These are phyloP conservation scores for Alectoria sarmentosa DNA, from an alignment of 495 filamentous ascomycete species.

Conservation along the genomic window DNA sequence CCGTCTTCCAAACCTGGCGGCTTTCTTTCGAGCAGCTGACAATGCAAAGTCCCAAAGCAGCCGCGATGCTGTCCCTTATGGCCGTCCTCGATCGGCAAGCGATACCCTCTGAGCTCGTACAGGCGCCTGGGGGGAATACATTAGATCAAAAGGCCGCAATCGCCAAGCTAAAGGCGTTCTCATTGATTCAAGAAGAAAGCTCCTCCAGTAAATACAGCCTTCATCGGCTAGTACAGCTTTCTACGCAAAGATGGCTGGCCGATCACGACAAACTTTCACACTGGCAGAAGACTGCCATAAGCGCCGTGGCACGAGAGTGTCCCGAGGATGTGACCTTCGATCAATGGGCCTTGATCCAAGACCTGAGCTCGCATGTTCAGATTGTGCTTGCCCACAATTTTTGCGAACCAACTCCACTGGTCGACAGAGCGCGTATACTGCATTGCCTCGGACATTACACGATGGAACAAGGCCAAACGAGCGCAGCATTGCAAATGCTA, in stretches of 20 bases:
- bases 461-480: slow-evolving; percentile 20
- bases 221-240: slow-evolving; percentile 27
- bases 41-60: slow-evolving; percentile 26
- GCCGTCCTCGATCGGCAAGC: slow-evolving; percentile 39
- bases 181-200: slow-evolving; percentile 24
- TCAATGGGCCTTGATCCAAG: slow-evolving; percentile 13
- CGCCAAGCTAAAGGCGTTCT: slow-evolving; percentile 26
- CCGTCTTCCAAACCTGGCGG: slow-evolving; percentile 40
- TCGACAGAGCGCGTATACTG: slow-evolving; percentile 18
- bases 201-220: slow-evolving; percentile 19
- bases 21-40: slow-evolving; percentile 43
- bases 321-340: slow-evolving; percentile 13
- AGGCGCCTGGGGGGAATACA: slow-evolving; percentile 9
- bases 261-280: slow-evolving; percentile 4
- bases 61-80: slow-evolving; percentile 37
- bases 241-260: slow-evolving; percentile 26
- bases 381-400: slow-evolving; percentile 18
- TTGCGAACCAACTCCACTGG: neutral
- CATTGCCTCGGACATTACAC: slow-evolving; percentile 18
- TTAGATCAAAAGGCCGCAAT: slow-evolving; percentile 22
- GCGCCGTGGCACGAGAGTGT: slow-evolving; percentile 11
- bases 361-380: slow-evolving; percentile 16
- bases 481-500: slow-evolving; percentile 7
- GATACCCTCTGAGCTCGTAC: slow-evolving; percentile 31
- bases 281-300: slow-evolving; percentile 20